Evolutionary conservation across 257 asterid genomes (phyloP), one percentile per base, ranked within the genome.

Genomic region (Verbena officinalis): DNA sequence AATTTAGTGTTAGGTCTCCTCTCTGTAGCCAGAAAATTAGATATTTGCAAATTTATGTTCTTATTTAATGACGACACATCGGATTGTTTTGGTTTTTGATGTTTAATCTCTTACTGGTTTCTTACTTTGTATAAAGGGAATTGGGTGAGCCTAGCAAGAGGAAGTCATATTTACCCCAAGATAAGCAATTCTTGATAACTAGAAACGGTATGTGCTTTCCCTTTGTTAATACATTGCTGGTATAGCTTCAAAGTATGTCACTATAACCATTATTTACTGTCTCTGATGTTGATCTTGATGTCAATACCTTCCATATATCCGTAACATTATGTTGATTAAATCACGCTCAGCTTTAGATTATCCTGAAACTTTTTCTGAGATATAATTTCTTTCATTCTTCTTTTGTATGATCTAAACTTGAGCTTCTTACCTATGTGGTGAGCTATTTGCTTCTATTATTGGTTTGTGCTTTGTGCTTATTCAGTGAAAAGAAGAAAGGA

Each of bases 111-210:
- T n/a, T 13, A 42, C 51, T 45, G 33, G n/a, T 23, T 63, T 53
- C 36, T 33, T 27, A 20, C 3, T 73, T 60, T 67, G 22, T 77
- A 23, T 60, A 9, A 64, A 94, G 99, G 99, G 99, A 94, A 77
- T 90, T 96, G 0, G 98, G 99, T 21, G 98, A 94, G 73, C 91
- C 96, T 58, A 86, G 84, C 86, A 94, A 90, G 82, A 81, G 96
- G 81, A 94, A 94, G 84, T 81, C 99, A 52, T 94, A 88, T 80
- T 80, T 94, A 76, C 99, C 96, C 3, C 81, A 77, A 34, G 95
- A 94, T 42, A 94, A 88, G 77, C 99, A 94, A 74, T 90, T 88
- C 75, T 62, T 94, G 85, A 86, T 88, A 43, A 94, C 98, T 61
- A 84, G 98, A 80, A 94, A 94, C 33, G 99, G 99, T 94, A 58